Conservation (phyloP, 192 early-diverging fungal genomes). For the Coemansia sp. region DNA sequence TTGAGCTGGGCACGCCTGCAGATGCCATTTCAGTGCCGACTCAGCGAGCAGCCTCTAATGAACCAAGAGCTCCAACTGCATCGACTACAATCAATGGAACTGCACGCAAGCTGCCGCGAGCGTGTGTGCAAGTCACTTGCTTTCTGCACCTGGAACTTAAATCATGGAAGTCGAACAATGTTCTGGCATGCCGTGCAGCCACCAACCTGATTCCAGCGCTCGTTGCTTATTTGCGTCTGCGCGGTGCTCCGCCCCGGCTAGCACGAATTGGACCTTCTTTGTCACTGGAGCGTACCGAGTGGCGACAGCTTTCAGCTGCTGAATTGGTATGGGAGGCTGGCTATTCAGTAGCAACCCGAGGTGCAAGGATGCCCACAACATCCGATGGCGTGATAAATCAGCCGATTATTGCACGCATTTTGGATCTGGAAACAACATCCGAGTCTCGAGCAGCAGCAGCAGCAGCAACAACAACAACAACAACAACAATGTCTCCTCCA, state of each 20-base stretch:
- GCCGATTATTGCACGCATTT: constrained; percentile 7
- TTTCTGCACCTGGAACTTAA: constrained; percentile 46
- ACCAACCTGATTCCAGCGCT: constrained; percentile 47
- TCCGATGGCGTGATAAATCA: constrained; percentile 4
- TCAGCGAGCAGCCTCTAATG: neutral
- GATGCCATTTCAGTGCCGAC: constrained; percentile 15
- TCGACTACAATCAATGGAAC: neutral
- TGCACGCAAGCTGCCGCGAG: constrained; percentile 16
- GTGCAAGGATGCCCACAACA: neutral
- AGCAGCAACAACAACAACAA: neutral
- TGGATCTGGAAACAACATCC: constrained; percentile 11
- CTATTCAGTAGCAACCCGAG: constrained; percentile 5
- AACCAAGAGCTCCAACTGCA: neutral
- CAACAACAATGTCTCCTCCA: neutral
- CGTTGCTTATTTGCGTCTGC: constrained; percentile 41
- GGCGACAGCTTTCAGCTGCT: constrained; percentile 4
- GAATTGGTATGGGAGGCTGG: constrained; percentile 3
- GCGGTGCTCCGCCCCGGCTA: constrained; percentile 40
- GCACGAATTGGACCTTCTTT: constrained; percentile 36
- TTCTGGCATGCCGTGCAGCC: constrained; percentile 34
- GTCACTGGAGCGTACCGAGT: constrained; percentile 38
- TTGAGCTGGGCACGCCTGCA: constrained; percentile 43
- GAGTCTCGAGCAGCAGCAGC: neutral
- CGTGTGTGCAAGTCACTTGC: constrained; percentile 46
- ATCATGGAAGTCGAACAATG: constrained; percentile 43